Conservation (phyloP, 2,329 filamentous ascomycete genomes). For the Sphaerulina vaccinii region DNA sequence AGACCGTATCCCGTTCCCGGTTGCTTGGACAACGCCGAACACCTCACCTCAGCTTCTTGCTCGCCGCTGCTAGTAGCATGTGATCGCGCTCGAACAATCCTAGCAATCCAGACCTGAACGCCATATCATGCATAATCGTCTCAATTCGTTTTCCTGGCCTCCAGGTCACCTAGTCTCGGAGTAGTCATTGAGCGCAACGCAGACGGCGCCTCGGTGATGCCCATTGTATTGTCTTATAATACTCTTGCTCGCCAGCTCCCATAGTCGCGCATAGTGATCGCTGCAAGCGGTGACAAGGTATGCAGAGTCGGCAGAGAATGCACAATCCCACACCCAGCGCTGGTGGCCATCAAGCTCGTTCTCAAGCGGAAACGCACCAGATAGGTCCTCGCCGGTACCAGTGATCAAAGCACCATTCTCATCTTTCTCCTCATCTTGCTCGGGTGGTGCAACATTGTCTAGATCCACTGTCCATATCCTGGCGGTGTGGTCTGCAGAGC, state of each 20-base stretch:
- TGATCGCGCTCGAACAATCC: too few species aligned
- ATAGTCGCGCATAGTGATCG: slow-evolving; percentile 87
- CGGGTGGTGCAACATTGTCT: slow-evolving; percentile 27
- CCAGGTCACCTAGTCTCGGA: slow-evolving; percentile 31
- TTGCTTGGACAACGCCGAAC: too few species aligned
- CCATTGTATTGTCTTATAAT: slow-evolving; percentile 96
- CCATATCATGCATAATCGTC: neutral
- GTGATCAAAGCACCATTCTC: slow-evolving; percentile 17
- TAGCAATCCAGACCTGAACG: neutral
- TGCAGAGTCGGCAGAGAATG: slow-evolving; percentile 88
- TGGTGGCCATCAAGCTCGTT: slow-evolving; percentile 87
- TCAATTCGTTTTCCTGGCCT: neutral
- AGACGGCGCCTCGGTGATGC: slow-evolving; percentile 87
- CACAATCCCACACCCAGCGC: slow-evolving; percentile 97
- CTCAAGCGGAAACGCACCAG: slow-evolving; percentile 71
- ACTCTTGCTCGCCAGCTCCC: slow-evolving; percentile 82
- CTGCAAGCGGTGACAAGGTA: slow-evolving; percentile 92
- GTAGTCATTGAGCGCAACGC: slow-evolving; percentile 82
- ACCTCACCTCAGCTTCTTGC: too few species aligned
- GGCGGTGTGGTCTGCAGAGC: slow-evolving; percentile 88
- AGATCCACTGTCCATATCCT: slow-evolving; percentile 94
- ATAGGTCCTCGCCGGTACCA: slow-evolving; percentile 33
- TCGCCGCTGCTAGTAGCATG: too few species aligned
- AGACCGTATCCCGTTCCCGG: too few species aligned
- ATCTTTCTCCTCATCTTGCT: slow-evolving; percentile 18